Percentiles rank a stretch among this genome's conserved stretches.
phyloP scores from a whole-genome alignment of 768 basidiomycete species.

The Chlorophyllum brunneum region DNA sequence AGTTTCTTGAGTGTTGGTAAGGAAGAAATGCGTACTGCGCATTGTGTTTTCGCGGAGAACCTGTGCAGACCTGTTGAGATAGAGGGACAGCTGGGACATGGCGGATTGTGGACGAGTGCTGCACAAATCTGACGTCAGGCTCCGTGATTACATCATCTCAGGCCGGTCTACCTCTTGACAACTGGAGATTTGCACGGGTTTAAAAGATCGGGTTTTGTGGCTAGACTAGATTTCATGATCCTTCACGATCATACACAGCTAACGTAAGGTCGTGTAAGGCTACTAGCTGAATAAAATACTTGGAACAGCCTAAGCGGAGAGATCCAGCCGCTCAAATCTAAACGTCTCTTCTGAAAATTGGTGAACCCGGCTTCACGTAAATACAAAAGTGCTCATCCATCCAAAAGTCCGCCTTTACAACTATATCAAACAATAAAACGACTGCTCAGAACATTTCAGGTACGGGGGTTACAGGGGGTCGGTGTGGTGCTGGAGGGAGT shows the following conservation, averaged over 20 bases:
- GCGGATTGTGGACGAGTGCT: constrained; percentile 15
- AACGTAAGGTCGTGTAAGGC: too few relatives aligned
- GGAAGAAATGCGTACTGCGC: constrained; percentile 25
- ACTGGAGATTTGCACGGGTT: too few relatives aligned
- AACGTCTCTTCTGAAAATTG: too few relatives aligned
- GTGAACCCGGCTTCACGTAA: not conserved
- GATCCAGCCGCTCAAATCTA: too few relatives aligned
- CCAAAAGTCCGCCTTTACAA: not conserved
- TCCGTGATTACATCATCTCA: constrained; percentile 8
- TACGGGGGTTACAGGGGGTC: not conserved
- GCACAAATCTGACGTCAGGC: constrained; percentile 16
- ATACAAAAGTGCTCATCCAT: not conserved
- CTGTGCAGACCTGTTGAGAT: constrained; percentile 35
- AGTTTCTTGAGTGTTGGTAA: not conserved
- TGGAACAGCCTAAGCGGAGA: too few relatives aligned
- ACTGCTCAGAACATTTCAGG: not conserved
- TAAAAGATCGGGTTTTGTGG: too few relatives aligned
- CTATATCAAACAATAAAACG: not conserved
- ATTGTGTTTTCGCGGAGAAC: constrained; percentile 29
- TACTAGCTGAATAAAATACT: too few relatives aligned
- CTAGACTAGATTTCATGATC: too few relatives aligned
- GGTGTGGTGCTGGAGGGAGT: not conserved
- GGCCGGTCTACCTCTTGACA: too few relatives aligned
- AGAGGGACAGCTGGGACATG: constrained; percentile 35
- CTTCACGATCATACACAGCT: too few relatives aligned